Base-by-base conservation (phyloP, 2,329 filamentous ascomycete species). In the Cladosporium cucumerinum region DNA sequence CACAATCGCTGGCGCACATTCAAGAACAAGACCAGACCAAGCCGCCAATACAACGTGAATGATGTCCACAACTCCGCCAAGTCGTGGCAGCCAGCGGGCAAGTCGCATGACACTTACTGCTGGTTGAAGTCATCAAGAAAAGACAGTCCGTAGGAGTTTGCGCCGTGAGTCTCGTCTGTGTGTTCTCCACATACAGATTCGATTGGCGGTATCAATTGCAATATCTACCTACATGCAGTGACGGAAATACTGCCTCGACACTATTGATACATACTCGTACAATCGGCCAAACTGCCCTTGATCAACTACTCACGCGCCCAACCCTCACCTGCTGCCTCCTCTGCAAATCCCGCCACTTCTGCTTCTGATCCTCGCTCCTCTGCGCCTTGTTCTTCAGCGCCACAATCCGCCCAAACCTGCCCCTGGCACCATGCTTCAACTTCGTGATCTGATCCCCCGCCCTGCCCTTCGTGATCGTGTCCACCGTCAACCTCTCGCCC, bases 361-460 rank as follows among this genome's bases (percentile, higher is more conserved):
- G 83, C 51, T 81, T 84, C 74, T 84, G 87, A 62, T 82, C 79
- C 54, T 68, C 72, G 36, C 68, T 70, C 57, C 72, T 75, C 63
- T 73, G 74, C 2, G 71, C 73, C 32, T 72, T 75, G 25, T 74
- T 76, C 72, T 76, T 80, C 57, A 73, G 70, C 36, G 34, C 64
- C 28, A 55, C 55, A 23, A 72, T 68, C 54, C 69, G 68, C 14
- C 69, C 70, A 85, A 92, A 79, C 79, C 86, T 67, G 78, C 90
- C 76, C 81, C 86, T 82, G 0, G 91, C 92, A 0, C 94, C 94
- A 74, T 95, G 90, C 76, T 89, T 94, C 67, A 97, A 74, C 77
- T 96, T 96, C 8, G 92, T 96, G 69, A 98, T 96, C 89, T 96
- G 93, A 75, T 97, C 93, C 5, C 85, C 85, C 5, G 93, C 93